Evolutionary conservation across 345 rosid genomes (phyloP).

Genomic region (Populus pruinosa): DNA sequence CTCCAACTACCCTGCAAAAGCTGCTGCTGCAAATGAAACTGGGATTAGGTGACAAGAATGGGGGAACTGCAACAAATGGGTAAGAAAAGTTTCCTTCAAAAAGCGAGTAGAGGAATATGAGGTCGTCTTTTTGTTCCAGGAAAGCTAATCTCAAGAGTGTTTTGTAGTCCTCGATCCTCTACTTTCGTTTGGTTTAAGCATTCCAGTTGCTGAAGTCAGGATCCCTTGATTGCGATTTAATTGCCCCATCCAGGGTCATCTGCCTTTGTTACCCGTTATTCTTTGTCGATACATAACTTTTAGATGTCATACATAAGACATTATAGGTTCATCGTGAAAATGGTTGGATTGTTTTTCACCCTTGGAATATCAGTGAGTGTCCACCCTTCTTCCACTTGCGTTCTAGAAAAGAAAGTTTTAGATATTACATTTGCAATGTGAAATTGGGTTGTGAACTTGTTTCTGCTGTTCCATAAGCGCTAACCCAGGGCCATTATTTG

Average conservation of each 20-base stretch:
- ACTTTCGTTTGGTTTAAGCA: background rate
- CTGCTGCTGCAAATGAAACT: conserved; percentile 63
- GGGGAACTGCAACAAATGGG: conserved; percentile 16
- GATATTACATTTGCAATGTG: background rate
- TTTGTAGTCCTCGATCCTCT: background rate
- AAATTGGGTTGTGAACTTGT: background rate
- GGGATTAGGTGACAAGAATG: conserved; percentile 44
- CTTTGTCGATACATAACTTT: conserved; percentile 26
- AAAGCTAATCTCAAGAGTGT: conserved; percentile 1
- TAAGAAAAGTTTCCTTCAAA: conserved; percentile 11
- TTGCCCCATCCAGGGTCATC: background rate
- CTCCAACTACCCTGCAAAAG: conserved; percentile 69
- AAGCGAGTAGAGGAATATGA: background rate
- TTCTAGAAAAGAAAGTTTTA: conserved; percentile 1
- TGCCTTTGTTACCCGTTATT: background rate
- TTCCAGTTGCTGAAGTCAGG: conserved; percentile 8
- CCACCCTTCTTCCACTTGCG: background rate
- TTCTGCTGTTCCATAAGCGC: background rate
- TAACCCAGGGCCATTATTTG: background rate
- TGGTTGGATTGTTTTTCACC: background rate
- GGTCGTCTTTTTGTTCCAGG: conserved; percentile 7
- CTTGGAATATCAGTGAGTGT: background rate
- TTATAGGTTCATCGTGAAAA: conserved; percentile 3
- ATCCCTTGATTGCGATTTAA: conserved; percentile 4
- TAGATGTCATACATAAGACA: conserved; percentile 4